Conservation (phyloP, 192 early-diverging fungal species). For the Podochytrium sp. region DNA sequence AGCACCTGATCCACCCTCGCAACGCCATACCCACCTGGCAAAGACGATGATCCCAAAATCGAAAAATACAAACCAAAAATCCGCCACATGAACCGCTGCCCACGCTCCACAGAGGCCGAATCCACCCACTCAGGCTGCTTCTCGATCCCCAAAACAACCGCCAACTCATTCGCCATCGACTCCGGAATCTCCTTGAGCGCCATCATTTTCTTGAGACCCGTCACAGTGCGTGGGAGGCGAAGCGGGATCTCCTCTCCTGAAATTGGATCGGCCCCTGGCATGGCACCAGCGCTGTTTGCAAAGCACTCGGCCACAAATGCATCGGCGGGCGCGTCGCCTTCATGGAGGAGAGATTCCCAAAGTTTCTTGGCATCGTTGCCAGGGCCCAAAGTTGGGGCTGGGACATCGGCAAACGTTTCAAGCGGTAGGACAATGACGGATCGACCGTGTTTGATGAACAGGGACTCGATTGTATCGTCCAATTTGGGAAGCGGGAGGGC, state of each 20-base stretch:
- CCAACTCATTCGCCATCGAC: not conserved
- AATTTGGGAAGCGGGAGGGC: no score
- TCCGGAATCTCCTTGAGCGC: not conserved
- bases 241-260: not conserved
- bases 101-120: not conserved
- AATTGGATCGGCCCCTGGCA: not conserved
- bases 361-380: not conserved
- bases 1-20: not conserved
- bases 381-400: not conserved
- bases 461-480: no score
- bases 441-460: conserved; percentile 2
- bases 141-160: not conserved
- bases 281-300: no score
- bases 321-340: not conserved
- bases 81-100: not conserved
- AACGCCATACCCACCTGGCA: conserved; percentile 4
- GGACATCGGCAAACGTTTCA: not conserved
- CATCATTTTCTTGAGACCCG: not conserved
- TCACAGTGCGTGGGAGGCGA: not conserved
- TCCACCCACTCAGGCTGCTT: not conserved
- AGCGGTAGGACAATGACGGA: not conserved
- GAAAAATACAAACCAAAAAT: not conserved
- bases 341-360: not conserved
- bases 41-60: not conserved
- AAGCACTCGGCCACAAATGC: no score